Evolutionary conservation across 2,329 filamentous ascomycete genomes (phyloP).

Genomic region (Fusarium palustre): DNA sequence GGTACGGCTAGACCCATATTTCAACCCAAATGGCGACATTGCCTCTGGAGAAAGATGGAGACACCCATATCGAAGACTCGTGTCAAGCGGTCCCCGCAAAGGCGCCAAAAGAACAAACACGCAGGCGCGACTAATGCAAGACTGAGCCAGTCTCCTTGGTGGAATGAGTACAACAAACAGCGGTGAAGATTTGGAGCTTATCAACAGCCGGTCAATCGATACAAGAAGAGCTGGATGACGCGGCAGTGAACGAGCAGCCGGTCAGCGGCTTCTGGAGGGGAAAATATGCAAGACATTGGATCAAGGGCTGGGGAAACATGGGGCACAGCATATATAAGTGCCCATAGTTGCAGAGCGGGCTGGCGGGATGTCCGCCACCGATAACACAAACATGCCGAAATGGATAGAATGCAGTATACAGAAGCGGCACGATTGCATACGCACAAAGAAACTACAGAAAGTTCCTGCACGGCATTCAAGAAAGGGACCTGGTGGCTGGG

Average conservation of each 20-base stretch:
- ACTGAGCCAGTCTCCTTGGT: slow-evolving; percentile 18
- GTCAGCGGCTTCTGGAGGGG: slow-evolving; percentile 42
- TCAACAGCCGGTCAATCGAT: slow-evolving; percentile 29
- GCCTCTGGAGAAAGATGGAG: slow-evolving; percentile 31
- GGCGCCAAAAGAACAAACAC: slow-evolving; percentile 30
- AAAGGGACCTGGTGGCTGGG: slow-evolving; percentile 33
- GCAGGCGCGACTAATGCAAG: slow-evolving; percentile 43
- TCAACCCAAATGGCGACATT: slow-evolving; percentile 39
- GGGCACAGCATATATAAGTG: slow-evolving; percentile 29
- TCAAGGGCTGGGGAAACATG: slow-evolving; percentile 31
- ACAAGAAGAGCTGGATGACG: slow-evolving; percentile 23
- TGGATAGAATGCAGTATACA: slow-evolving; percentile 10
- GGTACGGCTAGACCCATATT: slow-evolving; percentile 24
- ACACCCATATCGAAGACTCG: slow-evolving; percentile 37
- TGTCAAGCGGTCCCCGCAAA: slow-evolving; percentile 35
- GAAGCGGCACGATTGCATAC: slow-evolving; percentile 28
- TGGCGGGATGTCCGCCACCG: slow-evolving; percentile 11
- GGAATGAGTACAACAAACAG: slow-evolving; percentile 38
- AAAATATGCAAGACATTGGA: slow-evolving; percentile 44
- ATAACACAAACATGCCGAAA: slow-evolving; percentile 13
- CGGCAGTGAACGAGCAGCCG: slow-evolving; percentile 31
- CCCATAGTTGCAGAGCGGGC: slow-evolving; percentile 7
- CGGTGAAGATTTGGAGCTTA: slow-evolving; percentile 39
- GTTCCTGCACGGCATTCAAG: slow-evolving; percentile 26
- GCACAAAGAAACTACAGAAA: slow-evolving; percentile 16